Percentiles rank a stretch among this genome's conserved stretches.
Conservation (phyloP, 2,329 filamentous ascomycete genomes). For the Fusarium sterilihyphosum region DNA sequence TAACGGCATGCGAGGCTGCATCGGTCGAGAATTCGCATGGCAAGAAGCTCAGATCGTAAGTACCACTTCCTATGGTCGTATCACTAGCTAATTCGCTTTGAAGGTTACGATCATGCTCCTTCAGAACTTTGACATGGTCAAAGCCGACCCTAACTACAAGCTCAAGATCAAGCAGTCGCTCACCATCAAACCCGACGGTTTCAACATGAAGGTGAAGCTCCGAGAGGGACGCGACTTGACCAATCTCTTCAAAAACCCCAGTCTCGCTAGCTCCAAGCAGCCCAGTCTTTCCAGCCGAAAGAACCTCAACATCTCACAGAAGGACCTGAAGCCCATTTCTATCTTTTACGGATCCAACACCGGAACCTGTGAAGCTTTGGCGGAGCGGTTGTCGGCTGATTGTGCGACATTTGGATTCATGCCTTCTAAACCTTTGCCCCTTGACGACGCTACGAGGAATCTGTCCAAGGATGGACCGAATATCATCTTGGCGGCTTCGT, state of each 20-base stretch:
- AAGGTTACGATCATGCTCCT: slow-evolving; percentile 3
- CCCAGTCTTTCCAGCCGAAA: neutral
- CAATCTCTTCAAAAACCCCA: neutral
- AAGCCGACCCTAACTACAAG: neutral
- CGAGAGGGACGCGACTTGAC: neutral
- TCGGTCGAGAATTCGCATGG: slow-evolving; percentile 2
- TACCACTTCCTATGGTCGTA: fast-evolving
- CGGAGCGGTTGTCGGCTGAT: neutral
- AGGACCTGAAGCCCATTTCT: neutral
- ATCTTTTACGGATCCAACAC: slow-evolving; percentile 9
- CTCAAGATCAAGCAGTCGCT: slow-evolving; percentile 2
- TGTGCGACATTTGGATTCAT: slow-evolving; percentile 3
- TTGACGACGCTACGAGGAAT: neutral
- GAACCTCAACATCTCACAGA: neutral
- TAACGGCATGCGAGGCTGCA: neutral
- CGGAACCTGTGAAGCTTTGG: neutral
- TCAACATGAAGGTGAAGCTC: slow-evolving; percentile 6
- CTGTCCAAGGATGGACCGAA: neutral
- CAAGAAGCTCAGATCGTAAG: slow-evolving; percentile 10
- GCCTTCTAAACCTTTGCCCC: neutral
- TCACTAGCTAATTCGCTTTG: neutral
- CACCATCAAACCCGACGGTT: neutral
- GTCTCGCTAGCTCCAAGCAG: neutral
- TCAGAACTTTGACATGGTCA: neutral
- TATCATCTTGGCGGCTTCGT: neutral